Conservation (phyloP, 352 stramenopile genomes). For the Phytopythium helicoides region DNA sequence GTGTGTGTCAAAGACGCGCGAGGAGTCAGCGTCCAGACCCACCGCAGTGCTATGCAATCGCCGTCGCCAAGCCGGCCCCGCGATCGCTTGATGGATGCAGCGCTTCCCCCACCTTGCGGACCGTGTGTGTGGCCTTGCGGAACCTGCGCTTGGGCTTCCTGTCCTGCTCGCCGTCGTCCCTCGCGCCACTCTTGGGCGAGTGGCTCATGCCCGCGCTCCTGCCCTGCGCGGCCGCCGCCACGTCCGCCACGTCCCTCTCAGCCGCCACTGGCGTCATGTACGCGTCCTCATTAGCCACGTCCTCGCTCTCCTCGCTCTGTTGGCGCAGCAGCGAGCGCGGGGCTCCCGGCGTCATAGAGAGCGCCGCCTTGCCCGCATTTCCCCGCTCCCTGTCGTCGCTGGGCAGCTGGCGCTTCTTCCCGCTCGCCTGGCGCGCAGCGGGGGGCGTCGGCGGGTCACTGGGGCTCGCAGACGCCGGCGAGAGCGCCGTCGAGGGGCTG, state of each 20-base stretch:
- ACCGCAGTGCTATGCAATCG: too few relatives aligned
- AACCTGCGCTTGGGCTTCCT: slow-evolving; percentile 9
- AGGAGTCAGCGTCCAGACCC: too few relatives aligned
- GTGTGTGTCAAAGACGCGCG: neutral
- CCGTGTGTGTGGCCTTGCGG: slow-evolving; percentile 32
- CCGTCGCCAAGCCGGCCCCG: too few relatives aligned
- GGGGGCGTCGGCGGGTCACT: too few relatives aligned
- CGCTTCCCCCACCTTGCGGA: slow-evolving; percentile 22
- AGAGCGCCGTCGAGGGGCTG: too few relatives aligned
- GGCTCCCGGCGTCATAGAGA: neutral
- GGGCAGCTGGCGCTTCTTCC: too few relatives aligned
- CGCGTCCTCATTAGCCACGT: neutral
- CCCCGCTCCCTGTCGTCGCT: too few relatives aligned
- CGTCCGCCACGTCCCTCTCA: neutral
- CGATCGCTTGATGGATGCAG: neutral
- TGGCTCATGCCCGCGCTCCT: neutral
- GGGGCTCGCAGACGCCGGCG: too few relatives aligned
- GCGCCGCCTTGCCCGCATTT: too few relatives aligned
- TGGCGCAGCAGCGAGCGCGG: neutral
- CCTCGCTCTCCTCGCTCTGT: too few relatives aligned
- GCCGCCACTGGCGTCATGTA: neutral
- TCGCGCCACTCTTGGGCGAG: neutral
- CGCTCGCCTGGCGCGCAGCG: too few relatives aligned
- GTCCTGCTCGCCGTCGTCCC: neutral
- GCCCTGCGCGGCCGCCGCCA: neutral